Percentiles rank a stretch among this genome's conserved stretches.
These are phyloP conservation scores for Calophaca sinica DNA, from an alignment of 306 rosid species.

Conservation along the genomic window DNA sequence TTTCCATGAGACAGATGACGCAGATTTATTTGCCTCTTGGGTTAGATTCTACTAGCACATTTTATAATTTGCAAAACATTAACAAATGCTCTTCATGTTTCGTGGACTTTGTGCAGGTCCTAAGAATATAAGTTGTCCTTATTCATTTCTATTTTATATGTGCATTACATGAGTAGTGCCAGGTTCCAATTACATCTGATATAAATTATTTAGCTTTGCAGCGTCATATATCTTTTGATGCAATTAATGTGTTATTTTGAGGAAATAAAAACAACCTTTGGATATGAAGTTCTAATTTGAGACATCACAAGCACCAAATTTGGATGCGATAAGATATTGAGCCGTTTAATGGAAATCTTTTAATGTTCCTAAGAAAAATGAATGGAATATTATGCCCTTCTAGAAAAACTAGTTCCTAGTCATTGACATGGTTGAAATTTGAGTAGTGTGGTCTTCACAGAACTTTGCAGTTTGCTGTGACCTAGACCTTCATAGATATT, in stretches of 20 bases:
- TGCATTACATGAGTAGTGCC: not conserved
- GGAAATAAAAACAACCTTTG: no score
- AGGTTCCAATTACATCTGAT: constrained; percentile 30
- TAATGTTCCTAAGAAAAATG: no score
- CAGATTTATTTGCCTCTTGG: constrained; percentile 88
- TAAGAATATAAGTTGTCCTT: constrained; percentile 8
- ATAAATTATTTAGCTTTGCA: constrained; percentile 24
- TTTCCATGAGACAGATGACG: constrained; percentile 80
- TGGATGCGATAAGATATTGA: no score
- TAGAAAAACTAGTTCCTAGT: constrained; percentile 3
- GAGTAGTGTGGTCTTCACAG: constrained; percentile 3
- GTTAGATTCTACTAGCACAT: constrained; percentile 59
- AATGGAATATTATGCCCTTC: no score
- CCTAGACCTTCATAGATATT: constrained; percentile 2
- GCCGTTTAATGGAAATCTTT: no score
- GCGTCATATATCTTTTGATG: constrained; percentile 10
- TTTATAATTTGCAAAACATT: constrained; percentile 21
- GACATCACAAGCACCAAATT: no score
- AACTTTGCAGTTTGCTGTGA: not conserved
- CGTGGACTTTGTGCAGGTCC: constrained; percentile 7
- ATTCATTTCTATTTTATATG: constrained; percentile 6
- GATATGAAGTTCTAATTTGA: no score
- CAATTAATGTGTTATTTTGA: no score
- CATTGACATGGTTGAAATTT: constrained; percentile 20
- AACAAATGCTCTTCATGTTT: constrained; percentile 34